These are phyloP conservation scores for Ettlia oleoabundans DNA, from an alignment of 139 green algal genomes.

Conservation along the genomic window DNA sequence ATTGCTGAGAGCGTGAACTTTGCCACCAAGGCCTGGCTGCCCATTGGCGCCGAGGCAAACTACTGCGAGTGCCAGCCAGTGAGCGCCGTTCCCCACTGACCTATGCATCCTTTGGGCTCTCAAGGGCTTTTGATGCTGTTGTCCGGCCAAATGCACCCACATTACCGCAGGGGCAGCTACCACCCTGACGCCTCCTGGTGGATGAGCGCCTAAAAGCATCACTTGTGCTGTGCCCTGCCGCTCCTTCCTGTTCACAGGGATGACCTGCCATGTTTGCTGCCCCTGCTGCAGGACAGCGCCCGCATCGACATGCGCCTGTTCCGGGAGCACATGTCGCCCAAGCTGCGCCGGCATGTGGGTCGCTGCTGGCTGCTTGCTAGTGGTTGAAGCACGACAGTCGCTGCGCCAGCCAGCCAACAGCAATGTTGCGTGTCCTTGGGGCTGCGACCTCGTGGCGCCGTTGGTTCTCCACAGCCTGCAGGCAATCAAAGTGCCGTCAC, in stretches of 20 bases:
- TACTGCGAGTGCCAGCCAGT: conserved; percentile 58
- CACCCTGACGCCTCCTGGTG: too few species aligned
- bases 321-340: conserved; percentile 17
- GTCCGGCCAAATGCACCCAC: too few species aligned
- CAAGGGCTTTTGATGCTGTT: too few species aligned
- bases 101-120: neutral
- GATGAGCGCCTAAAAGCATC: too few species aligned
- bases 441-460: too few species aligned
- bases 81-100: neutral
- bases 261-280: neutral
- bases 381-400: neutral
- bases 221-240: too few species aligned
- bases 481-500: too few species aligned
- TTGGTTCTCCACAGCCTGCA: too few species aligned
- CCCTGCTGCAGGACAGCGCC: conserved; percentile 60
- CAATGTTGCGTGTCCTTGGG: too few species aligned
- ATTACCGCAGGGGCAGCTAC: too few species aligned
- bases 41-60: conserved; percentile 51
- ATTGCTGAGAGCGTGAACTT: conserved; percentile 81
- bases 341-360: conserved; percentile 23
- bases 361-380: neutral
- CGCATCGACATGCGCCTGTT: conserved; percentile 87
- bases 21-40: conserved; percentile 68
- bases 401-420: too few species aligned
- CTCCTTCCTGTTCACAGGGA: too few species aligned